Conservation (phyloP, 2,329 filamentous ascomycete genomes). For the Colletotrichum agaves region DNA sequence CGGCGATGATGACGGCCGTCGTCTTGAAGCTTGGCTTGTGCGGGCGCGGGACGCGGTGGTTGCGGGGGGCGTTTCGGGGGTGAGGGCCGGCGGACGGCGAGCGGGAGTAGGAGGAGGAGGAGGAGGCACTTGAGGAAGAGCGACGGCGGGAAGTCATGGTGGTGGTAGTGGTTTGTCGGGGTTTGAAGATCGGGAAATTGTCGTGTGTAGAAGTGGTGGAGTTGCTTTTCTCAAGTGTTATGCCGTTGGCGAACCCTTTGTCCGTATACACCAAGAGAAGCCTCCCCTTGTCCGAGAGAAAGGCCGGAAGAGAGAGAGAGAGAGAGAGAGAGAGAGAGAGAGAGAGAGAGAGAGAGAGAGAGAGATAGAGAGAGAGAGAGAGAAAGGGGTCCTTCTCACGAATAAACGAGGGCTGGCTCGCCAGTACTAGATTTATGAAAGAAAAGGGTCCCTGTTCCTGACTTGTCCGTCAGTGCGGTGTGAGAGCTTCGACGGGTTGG, state of each 20-base stretch:
- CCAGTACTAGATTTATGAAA: slow-evolving; percentile 4
- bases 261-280: no score
- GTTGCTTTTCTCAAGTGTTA: not conserved
- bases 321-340: not conserved
- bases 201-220: not conserved
- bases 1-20: slow-evolving; percentile 47
- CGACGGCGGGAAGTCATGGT: not conserved
- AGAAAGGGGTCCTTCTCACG: not conserved
- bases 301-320: not conserved
- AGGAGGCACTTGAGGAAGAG: not conserved
- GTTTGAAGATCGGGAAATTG: not conserved
- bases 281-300: not conserved
- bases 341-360: not conserved
- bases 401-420: no score
- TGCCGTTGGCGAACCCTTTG: not conserved
- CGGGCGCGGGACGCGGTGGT: slow-evolving; percentile 1
- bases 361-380: not conserved
- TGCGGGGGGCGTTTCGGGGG: slow-evolving; percentile 19
- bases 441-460: not conserved
- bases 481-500: slow-evolving; percentile 6
- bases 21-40: slow-evolving; percentile 44
- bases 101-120: slow-evolving; percentile 17
- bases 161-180: not conserved
- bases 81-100: slow-evolving; percentile 26
- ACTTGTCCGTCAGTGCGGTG: slow-evolving; percentile 7